phyloP scores from a whole-genome alignment of 192 early-diverging fungal species.

The Powellomyces hirtus region DNA sequence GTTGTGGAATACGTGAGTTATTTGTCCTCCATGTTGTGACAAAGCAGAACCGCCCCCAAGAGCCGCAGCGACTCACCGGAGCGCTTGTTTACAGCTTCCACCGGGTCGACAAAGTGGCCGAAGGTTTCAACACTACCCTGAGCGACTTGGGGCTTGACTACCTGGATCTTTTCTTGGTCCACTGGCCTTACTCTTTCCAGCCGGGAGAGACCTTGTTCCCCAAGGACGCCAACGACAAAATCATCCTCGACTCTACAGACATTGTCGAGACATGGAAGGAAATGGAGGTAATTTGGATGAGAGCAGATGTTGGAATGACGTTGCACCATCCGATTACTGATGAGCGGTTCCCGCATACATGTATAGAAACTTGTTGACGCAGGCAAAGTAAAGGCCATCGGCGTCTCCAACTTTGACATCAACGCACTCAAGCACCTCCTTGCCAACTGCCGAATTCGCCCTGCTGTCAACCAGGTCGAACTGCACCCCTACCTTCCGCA shows the following conservation, averaged over 20 bases:
- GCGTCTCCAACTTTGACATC: constrained; percentile 77
- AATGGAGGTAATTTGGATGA: too few species aligned
- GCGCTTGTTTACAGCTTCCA: too few species aligned
- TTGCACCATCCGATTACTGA: neutral
- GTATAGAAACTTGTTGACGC: constrained; percentile 58
- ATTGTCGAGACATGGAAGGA: constrained; percentile 75
- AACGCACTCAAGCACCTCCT: constrained; percentile 65
- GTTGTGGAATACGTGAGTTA: constrained; percentile 71
- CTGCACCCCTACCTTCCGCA: constrained; percentile 75
- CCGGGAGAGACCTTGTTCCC: neutral
- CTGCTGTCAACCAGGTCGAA: constrained; percentile 87
- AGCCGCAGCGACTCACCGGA: too few species aligned
- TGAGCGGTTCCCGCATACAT: neutral
- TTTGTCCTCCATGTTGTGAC: too few species aligned
- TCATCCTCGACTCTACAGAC: constrained; percentile 47
- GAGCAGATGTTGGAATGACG: neutral
- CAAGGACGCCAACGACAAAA: constrained; percentile 26
- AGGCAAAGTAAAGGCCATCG: constrained; percentile 75
- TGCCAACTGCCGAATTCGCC: constrained; percentile 60
- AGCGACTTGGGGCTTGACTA: constrained; percentile 69
- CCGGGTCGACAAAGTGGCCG: constrained; percentile 47
- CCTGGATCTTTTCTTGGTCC: constrained; percentile 80
- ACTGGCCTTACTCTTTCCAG: constrained; percentile 75
- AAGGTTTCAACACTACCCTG: constrained; percentile 63
- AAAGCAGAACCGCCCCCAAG: too few species aligned